A percentile compares a stretch with the other conserved stretches of the same genome.
These are phyloP conservation scores for Puccinia triticina DNA, from an alignment of 1,284 basidiomycete species.

Conservation along the genomic window DNA sequence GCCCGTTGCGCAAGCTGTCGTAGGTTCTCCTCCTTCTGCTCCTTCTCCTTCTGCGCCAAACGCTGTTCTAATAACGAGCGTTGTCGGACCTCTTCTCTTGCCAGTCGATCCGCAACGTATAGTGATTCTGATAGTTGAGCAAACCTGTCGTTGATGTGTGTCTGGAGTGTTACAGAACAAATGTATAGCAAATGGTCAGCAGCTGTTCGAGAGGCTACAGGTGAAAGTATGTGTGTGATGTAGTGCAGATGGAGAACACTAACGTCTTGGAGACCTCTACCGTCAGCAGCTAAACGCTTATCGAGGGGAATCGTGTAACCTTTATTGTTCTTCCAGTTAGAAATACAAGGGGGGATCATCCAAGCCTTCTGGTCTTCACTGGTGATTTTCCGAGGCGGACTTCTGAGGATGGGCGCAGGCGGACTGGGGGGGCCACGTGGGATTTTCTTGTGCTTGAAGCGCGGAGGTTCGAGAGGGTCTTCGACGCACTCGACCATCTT, in stretches of 20 bases:
- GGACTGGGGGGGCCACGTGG: slow-evolving; percentile 92
- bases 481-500: slow-evolving; percentile 98
- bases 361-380: slow-evolving; percentile 98
- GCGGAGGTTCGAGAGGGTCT: slow-evolving; percentile 93
- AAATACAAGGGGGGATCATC: slow-evolving; percentile 99
- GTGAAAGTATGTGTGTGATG: too few relatives aligned
- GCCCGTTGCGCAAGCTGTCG: slow-evolving; percentile 91
- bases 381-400: slow-evolving; percentile 92
- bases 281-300: slow-evolving; percentile 96
- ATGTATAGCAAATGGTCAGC: slow-evolving; percentile 50
- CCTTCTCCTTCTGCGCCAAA: slow-evolving; percentile 96
- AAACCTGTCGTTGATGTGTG: slow-evolving; percentile 98
- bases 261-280: slow-evolving; percentile 94
- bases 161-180: slow-evolving; percentile 63
- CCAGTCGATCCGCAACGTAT: slow-evolving; percentile 95
- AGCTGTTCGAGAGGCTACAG: not conserved
- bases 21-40: slow-evolving; percentile 92
- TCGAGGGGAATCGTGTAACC: slow-evolving; percentile 99
- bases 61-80: slow-evolving; percentile 97
- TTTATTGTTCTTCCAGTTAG: slow-evolving; percentile 99
- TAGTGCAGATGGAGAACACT: slow-evolving; percentile 59
- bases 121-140: slow-evolving; percentile 97
- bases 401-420: slow-evolving; percentile 92
- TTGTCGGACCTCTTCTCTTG: slow-evolving; percentile 95
- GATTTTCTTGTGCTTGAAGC: slow-evolving; percentile 98